Conservation (phyloP, 768 basidiomycete genomes). For the Boletellus sp. region DNA sequence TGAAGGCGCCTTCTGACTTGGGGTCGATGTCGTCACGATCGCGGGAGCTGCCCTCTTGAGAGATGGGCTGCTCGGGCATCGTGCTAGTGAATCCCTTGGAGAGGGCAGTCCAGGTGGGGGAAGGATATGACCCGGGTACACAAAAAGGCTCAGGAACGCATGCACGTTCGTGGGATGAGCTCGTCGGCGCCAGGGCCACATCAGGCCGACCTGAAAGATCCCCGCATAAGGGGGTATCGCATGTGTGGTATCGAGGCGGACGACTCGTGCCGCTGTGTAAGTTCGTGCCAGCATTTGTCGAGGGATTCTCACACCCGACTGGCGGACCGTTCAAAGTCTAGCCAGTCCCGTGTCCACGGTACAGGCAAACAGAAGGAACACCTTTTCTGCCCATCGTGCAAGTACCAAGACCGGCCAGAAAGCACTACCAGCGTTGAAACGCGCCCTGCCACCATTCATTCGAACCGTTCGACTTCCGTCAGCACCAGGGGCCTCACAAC, state of each 20-base stretch:
- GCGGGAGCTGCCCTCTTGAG: constrained; percentile 4
- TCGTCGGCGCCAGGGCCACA: not conserved
- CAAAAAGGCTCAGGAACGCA: not conserved
- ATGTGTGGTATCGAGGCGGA: too few species aligned
- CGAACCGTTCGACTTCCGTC: constrained; percentile 26
- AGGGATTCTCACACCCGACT: too few species aligned
- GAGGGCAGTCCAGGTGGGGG: not conserved
- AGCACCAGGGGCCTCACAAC: constrained; percentile 58
- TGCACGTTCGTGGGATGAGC: constrained; percentile 16
- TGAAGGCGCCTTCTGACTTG: constrained; percentile 2
- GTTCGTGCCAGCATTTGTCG: too few species aligned
- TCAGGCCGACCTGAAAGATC: too few species aligned
- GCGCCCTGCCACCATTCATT: constrained; percentile 5
- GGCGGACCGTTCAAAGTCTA: too few species aligned
- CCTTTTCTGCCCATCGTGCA: too few species aligned
- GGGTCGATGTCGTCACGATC: not conserved
- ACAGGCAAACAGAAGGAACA: too few species aligned
- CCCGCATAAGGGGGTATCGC: too few species aligned
- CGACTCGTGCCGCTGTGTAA: too few species aligned
- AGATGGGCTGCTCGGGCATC: constrained; percentile 6
- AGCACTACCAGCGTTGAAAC: not conserved
- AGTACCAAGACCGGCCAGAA: not conserved
- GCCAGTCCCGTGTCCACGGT: too few species aligned
- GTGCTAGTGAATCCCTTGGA: not conserved
- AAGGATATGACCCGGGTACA: not conserved